phyloP scores from a whole-genome alignment of 345 rosid species.

The Rhodamnia rubescens region DNA sequence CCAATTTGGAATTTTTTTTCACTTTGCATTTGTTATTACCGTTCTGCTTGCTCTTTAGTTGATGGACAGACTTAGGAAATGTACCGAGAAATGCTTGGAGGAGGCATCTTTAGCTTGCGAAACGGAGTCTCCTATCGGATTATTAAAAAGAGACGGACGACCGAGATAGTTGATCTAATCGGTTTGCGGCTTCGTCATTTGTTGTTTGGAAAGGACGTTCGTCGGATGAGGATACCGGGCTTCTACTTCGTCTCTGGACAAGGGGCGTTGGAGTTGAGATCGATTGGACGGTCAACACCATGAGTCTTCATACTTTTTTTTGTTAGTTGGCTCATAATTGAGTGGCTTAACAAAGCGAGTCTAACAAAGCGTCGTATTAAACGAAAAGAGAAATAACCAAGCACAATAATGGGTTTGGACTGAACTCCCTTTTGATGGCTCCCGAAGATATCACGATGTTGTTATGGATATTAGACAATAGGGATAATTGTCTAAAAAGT shows the following conservation, averaged over 20 bases:
- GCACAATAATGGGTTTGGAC: not conserved
- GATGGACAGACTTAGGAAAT: not conserved
- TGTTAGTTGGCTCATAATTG: not conserved
- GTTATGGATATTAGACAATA: not conserved
- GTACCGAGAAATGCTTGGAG: not conserved
- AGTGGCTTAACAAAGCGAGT: not conserved
- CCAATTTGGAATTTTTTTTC: not conserved
- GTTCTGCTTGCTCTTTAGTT: not conserved
- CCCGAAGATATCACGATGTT: not conserved
- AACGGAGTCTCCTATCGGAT: not conserved
- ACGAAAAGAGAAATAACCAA: not conserved
- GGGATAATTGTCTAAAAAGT: not conserved
- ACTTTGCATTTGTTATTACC: not conserved
- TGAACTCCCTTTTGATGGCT: not conserved
- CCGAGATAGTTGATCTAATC: not conserved
- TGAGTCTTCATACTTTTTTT: not conserved
- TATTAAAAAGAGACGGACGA: not conserved
- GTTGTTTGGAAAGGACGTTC: not conserved
- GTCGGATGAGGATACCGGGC: not conserved
- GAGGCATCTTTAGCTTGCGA: not conserved
- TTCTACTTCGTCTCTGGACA: not conserved
- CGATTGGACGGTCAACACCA: not conserved
- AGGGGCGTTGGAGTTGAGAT: not conserved
- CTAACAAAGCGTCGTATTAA: not conserved
- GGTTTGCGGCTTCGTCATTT: not conserved